Evolutionary conservation across 768 basidiomycete genomes (phyloP).

Genomic region (Gloeopeniophorella convolvens): DNA sequence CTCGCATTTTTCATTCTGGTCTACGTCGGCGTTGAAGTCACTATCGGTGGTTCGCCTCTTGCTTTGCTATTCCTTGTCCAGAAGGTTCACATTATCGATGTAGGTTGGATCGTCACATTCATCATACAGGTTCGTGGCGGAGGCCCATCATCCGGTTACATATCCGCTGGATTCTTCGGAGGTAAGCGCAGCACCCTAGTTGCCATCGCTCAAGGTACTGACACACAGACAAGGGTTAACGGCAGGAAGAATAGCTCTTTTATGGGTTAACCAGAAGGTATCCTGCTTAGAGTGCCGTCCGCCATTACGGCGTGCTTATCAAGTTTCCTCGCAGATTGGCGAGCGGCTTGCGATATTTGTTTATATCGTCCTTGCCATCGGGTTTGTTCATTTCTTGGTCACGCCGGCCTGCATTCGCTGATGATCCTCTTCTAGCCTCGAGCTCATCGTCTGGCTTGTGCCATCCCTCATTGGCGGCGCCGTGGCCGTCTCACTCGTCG

Average conservation of each 20-base stretch:
- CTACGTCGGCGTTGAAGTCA: conserved; percentile 37
- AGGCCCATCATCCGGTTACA: conserved; percentile 42
- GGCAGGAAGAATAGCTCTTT: conserved; percentile 44
- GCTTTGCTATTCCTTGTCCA: not conserved
- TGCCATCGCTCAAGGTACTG: not conserved
- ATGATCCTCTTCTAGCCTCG: conserved; percentile 31
- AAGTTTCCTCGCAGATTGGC: conserved; percentile 27
- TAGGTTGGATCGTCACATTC: conserved; percentile 53
- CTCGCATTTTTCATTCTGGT: conserved; percentile 39
- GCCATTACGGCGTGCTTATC: not conserved
- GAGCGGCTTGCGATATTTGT: conserved; percentile 32
- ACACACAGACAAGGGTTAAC: conserved; percentile 34
- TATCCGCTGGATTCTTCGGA: conserved; percentile 45
- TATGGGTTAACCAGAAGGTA: conserved; percentile 44
- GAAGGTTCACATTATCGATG: not conserved
- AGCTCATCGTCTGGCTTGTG: conserved; percentile 53
- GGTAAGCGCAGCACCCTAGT: conserved; percentile 21
- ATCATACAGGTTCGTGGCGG: conserved; percentile 40
- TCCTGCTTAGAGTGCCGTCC: not conserved
- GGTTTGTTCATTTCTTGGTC: conserved; percentile 22
- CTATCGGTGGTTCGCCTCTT: conserved; percentile 30
- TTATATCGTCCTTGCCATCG: conserved; percentile 33
- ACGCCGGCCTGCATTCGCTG: not conserved
- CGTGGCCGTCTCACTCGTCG: conserved; percentile 47
- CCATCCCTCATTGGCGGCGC: conserved; percentile 48